Evolutionary conservation across 805 yeast genomes (phyloP), one percentile per base, ranked within the genome.

Genomic region (Yarrowia sp.): DNA sequence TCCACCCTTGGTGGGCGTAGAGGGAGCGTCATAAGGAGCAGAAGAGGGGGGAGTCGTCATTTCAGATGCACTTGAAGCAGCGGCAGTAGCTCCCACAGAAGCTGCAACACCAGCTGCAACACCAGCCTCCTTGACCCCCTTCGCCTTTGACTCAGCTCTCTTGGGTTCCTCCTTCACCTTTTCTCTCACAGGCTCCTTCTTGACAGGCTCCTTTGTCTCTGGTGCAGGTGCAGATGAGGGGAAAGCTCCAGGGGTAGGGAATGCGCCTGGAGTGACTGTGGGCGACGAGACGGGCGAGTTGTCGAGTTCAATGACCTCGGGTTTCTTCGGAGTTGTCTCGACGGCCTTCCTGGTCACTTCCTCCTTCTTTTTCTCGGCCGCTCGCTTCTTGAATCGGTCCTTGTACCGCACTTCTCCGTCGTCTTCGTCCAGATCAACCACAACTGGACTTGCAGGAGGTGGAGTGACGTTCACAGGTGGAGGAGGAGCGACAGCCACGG

Each of bases 321-420:
- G n/a, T 14, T 49, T 46, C 50, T 46, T 49, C 14, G 33, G 33
- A 4, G 49, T 44, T 12, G 46, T n/a, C 12, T 19, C 14, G n/a
- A 33, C 49, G 8, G 49, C 14, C 44, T 40, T 40, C 19, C 6
- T n/a, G 17, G 13, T n/a, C 42, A 17, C 12, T 7, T n/a, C 14
- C 46, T 17, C 24, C 24, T 44, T 20, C n/a, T 44, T 13, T 17
- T 20, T 46, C 33, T 24, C 34, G 34, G 50, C 34, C n/a, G 10
- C 10, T 10, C 10, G n/a, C 56, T 50, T 50, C 34, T 52, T 52
- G 30, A 52, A 52, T 34, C 58, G 43, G n/a, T 52, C 58, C 58
- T 52, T 52, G 58, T 52, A 52, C 19, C 58, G 15, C 58, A 52
- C 58, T 20, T 20, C 43, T 17, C 40, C 56, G 42, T 50, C 56